Conservation (phyloP, 371 early-diverging fungal species). For the Gilbertella persicaria region DNA sequence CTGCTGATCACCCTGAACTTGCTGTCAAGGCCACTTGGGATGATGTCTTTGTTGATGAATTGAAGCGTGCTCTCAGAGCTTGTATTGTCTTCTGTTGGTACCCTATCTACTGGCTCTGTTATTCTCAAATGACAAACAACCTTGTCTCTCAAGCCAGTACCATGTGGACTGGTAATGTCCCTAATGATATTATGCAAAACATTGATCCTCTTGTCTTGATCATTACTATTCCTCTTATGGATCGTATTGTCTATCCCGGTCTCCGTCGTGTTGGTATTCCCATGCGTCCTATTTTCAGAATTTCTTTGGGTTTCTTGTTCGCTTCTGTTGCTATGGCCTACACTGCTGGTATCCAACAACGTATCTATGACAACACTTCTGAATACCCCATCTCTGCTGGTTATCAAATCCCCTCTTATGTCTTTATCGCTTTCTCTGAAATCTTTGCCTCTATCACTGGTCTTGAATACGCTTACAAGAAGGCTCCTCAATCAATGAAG, state of each 20-base stretch:
- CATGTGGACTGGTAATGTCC: slow-evolving; percentile 69
- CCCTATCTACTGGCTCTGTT: slow-evolving; percentile 81
- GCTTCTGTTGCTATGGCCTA: slow-evolving; percentile 70
- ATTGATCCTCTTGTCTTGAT: slow-evolving; percentile 70
- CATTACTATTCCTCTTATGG: slow-evolving; percentile 73
- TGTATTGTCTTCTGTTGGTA: slow-evolving; percentile 74
- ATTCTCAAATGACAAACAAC: slow-evolving; percentile 76
- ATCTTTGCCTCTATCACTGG: slow-evolving; percentile 77
- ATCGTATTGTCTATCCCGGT: slow-evolving; percentile 65
- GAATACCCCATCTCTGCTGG: slow-evolving; percentile 58
- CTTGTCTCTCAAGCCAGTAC: slow-evolving; percentile 71
- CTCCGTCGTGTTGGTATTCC: slow-evolving; percentile 64
- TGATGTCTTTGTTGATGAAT: slow-evolving; percentile 74
- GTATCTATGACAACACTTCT: slow-evolving; percentile 50
- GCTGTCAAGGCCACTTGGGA: slow-evolving; percentile 57
- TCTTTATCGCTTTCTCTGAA: slow-evolving; percentile 68
- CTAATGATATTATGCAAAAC: slow-evolving; percentile 65
- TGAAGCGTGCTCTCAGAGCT: slow-evolving; percentile 63
- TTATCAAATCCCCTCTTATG: slow-evolving; percentile 69
- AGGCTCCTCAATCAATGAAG: slow-evolving; percentile 74
- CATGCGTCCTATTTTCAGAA: slow-evolving; percentile 70
- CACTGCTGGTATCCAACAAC: slow-evolving; percentile 67
- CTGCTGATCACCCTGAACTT: slow-evolving; percentile 34
- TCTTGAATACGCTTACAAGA: slow-evolving; percentile 78
- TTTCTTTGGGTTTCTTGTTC: slow-evolving; percentile 70